phyloP scores from a whole-genome alignment of 176 grass and related monocot species.

The Ensete glaucum region DNA sequence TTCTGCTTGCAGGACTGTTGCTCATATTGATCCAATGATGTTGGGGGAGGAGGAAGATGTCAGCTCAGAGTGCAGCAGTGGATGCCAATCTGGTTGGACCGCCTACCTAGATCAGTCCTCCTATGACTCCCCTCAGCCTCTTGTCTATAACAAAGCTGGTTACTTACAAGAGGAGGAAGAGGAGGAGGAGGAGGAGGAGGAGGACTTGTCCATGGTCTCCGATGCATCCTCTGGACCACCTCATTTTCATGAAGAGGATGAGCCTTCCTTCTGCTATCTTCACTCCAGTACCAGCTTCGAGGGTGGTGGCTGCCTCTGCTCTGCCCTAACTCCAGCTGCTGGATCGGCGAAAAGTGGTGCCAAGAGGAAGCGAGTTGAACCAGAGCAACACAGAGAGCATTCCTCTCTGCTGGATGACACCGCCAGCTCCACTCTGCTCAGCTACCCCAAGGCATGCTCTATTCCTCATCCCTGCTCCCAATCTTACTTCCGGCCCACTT shows the following conservation, averaged over 20 bases:
- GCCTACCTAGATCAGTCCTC: conserved; percentile 69
- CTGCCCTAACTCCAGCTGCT: not conserved
- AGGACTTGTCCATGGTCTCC: conserved; percentile 91
- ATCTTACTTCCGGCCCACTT: not conserved
- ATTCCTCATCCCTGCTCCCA: not conserved
- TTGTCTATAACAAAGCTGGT: not conserved
- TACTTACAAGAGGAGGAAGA: conserved; percentile 14
- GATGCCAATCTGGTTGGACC: conserved; percentile 98
- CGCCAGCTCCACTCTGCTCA: conserved; percentile 71
- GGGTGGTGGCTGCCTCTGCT: not conserved
- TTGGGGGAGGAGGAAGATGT: conserved; percentile 34
- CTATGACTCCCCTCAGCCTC: conserved; percentile 25
- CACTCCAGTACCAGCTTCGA: not conserved
- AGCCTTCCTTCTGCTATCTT: not conserved
- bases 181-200: conserved; percentile 33
- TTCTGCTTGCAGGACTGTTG: conserved; percentile 7
- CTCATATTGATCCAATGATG: conserved; percentile 15
- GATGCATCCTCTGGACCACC: conserved; percentile 92
- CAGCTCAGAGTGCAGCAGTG: conserved; percentile 90
- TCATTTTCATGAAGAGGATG: conserved; percentile 38
- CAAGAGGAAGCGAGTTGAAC: conserved; percentile 23
- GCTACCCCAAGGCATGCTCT: conserved; percentile 26
- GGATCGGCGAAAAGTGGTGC: conserved; percentile 17
- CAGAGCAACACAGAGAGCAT: conserved; percentile 27
- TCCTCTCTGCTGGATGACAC: conserved; percentile 79